A percentile compares a stretch with the other conserved stretches of the same genome.
These are phyloP conservation scores for Ganoderma resinaceum DNA, from an alignment of 1,284 basidiomycete genomes.

Conservation along the genomic window DNA sequence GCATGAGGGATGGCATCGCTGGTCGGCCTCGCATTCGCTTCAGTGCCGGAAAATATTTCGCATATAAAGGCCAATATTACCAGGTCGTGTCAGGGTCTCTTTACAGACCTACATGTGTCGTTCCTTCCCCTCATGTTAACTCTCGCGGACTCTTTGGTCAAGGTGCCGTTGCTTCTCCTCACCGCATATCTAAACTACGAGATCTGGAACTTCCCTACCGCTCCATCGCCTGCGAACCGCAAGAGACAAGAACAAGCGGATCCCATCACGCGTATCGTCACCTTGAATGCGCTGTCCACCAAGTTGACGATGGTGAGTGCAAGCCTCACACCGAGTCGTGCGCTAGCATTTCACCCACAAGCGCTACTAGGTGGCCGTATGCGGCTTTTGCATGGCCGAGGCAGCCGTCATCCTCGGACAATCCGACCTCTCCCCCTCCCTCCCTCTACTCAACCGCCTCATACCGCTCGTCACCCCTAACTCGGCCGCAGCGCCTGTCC, in stretches of 20 bases:
- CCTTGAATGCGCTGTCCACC: neutral
- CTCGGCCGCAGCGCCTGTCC: neutral
- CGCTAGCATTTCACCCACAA: neutral
- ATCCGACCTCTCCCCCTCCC: neutral
- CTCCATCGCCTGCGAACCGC: neutral
- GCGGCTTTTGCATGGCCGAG: neutral
- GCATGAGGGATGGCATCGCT: neutral
- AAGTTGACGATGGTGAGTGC: conserved; percentile 9
- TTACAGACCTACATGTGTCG: neutral
- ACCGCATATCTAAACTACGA: conserved; percentile 1
- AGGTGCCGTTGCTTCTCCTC: conserved; percentile 3
- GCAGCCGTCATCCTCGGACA: conserved; percentile 3
- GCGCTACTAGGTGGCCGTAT: neutral
- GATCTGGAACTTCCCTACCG: neutral
- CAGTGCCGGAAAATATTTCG: neutral
- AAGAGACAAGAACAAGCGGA: conserved; percentile 1
- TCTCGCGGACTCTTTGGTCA: conserved; percentile 7
- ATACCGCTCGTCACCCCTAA: neutral
- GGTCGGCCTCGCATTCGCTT: neutral
- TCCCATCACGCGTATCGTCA: neutral
- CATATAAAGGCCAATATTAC: neutral
- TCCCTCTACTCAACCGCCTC: neutral
- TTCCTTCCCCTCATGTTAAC: neutral
- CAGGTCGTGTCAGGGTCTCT: neutral
- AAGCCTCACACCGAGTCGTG: neutral